These are phyloP conservation scores for Parachaetomium inaequale DNA, from an alignment of 495 filamentous ascomycete genomes.

Conservation along the genomic window DNA sequence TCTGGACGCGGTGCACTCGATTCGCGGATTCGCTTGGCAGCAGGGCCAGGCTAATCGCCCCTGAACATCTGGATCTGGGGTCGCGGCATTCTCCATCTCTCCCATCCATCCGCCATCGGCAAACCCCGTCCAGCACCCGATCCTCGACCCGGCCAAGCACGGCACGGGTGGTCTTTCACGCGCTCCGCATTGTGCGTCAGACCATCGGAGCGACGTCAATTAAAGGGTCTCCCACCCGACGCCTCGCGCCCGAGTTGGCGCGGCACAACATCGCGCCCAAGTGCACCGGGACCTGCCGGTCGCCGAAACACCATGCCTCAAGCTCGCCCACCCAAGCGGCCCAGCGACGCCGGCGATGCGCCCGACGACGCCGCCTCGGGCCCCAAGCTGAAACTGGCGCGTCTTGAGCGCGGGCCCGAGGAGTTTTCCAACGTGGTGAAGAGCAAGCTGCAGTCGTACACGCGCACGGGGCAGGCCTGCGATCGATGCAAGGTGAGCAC, in stretches of 20 bases:
- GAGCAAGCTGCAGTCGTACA: slow-evolving; percentile 59
- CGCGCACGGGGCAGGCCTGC: slow-evolving; percentile 80
- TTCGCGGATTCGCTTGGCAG: not conserved
- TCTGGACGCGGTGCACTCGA: slow-evolving; percentile 14
- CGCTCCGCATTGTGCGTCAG: not conserved
- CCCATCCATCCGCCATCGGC: slow-evolving; percentile 19
- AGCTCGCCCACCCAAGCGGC: slow-evolving; percentile 41
- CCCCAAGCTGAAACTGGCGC: slow-evolving; percentile 45
- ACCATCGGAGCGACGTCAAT: slow-evolving; percentile 6
- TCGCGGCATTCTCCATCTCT: slow-evolving; percentile 30
- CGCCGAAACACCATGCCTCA: slow-evolving; percentile 26
- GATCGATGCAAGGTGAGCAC: slow-evolving; percentile 72
- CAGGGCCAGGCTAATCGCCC: slow-evolving; percentile 16
- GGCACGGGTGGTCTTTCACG: not conserved
- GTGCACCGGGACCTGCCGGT: slow-evolving; percentile 10
- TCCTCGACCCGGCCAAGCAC: not conserved
- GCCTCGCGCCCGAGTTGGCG: slow-evolving; percentile 22
- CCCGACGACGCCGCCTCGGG: slow-evolving; percentile 24
- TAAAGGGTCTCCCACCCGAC: slow-evolving; percentile 11
- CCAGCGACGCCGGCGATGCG: slow-evolving; percentile 36
- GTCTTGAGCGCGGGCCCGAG: slow-evolving; percentile 49
- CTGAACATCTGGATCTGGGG: slow-evolving; percentile 11
- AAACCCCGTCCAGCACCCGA: slow-evolving; percentile 21
- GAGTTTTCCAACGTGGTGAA: slow-evolving; percentile 67
- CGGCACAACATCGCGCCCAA: slow-evolving; percentile 16